Evolutionary conservation across 306 rosid genomes (phyloP).

Genomic region (Cucumis cinereus): DNA sequence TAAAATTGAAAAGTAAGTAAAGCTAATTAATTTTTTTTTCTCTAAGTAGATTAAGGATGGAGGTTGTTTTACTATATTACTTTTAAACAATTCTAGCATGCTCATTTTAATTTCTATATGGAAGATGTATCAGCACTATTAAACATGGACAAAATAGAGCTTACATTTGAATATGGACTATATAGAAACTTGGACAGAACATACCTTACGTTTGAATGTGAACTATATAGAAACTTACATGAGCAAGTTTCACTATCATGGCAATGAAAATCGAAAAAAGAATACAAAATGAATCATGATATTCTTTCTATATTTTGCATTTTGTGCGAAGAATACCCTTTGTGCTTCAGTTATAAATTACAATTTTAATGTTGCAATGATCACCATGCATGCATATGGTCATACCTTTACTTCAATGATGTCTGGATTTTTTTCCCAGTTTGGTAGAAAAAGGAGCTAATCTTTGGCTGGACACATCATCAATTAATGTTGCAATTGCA

Average conservation of each 20-base stretch:
- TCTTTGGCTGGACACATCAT: conserved; percentile 81
- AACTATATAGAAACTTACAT: background rate
- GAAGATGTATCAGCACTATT: background rate
- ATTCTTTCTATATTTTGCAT: background rate
- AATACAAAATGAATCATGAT: background rate
- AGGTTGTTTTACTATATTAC: background rate
- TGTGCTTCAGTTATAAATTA: background rate
- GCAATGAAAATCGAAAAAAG: background rate
- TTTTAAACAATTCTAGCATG: background rate
- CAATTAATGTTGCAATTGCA: conserved; percentile 84
- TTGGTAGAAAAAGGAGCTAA: conserved; percentile 53
- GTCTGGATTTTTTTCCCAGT: conserved; percentile 29
- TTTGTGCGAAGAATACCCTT: background rate
- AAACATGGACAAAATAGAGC: background rate
- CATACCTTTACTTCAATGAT: background rate
- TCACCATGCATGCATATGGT: background rate
- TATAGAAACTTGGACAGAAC: no score
- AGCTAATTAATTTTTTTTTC: background rate
- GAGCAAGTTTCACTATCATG: background rate
- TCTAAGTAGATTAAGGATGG: background rate
- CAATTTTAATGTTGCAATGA: background rate
- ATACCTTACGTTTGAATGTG: no score
- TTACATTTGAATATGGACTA: background rate
- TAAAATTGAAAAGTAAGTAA: conserved; percentile 56
- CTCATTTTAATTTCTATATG: background rate